Conservation (phyloP, 108 stramenopile species). For the Nannochloropsis gaditana region DNA sequence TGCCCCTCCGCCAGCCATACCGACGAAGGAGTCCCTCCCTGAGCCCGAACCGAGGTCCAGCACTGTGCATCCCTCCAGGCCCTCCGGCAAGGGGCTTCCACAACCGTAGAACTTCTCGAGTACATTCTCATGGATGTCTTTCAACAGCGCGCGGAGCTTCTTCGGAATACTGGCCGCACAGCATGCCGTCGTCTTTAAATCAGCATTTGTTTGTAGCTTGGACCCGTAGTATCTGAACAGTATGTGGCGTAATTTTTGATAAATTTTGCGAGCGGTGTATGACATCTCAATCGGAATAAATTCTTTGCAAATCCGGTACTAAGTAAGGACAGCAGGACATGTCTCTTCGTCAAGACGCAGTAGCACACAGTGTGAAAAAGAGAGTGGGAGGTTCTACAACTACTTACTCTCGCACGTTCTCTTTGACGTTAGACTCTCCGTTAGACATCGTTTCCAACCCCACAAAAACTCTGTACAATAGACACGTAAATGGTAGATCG, state of each 20-base stretch:
- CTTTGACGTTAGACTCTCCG: too few species aligned
- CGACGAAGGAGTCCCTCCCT: slow-evolving; percentile 85
- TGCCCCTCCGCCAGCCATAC: slow-evolving; percentile 32
- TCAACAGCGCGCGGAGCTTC: slow-evolving; percentile 65
- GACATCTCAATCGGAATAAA: too few species aligned
- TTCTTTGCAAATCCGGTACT: too few species aligned
- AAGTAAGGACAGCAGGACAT: too few species aligned
- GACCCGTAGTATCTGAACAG: slow-evolving; percentile 72
- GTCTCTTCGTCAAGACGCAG: too few species aligned
- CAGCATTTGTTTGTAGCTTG: slow-evolving; percentile 67
- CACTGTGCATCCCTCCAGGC: slow-evolving; percentile 66
- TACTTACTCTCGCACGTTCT: too few species aligned
- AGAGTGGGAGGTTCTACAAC: too few species aligned
- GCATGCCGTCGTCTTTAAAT: slow-evolving; percentile 91
- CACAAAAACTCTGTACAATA: too few species aligned
- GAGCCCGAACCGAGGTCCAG: slow-evolving; percentile 89
- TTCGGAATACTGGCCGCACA: slow-evolving; percentile 66
- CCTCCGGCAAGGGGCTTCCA: slow-evolving; percentile 81
- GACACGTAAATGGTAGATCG: too few species aligned
- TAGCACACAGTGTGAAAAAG: too few species aligned
- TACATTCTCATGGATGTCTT: slow-evolving; percentile 71
- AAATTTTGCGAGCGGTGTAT: too few species aligned
- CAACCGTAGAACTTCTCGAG: slow-evolving; percentile 89
- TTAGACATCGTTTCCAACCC: too few species aligned
- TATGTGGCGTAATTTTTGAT: not conserved